These are phyloP conservation scores for Euphrasia arctica DNA, from an alignment of 305 asterid genomes.

Conservation along the genomic window DNA sequence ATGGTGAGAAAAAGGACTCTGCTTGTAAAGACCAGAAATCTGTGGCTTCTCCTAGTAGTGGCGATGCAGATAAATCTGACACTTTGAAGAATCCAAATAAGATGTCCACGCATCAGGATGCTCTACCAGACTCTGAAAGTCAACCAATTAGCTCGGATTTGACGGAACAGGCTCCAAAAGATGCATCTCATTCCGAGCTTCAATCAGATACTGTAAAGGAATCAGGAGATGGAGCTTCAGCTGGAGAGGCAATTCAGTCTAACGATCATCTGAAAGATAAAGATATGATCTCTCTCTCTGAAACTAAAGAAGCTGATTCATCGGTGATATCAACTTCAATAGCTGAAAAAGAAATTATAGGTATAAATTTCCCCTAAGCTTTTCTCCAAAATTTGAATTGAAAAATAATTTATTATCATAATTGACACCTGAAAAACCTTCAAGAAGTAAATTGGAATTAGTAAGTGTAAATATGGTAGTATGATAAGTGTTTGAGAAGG, in stretches of 20 bases:
- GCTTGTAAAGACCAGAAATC: constrained; percentile 39
- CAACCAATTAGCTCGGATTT: constrained; percentile 41
- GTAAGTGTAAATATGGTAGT: background rate
- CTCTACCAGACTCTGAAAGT: constrained; percentile 30
- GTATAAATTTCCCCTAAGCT: constrained; percentile 31
- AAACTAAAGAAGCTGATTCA: constrained; percentile 44
- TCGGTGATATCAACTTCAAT: constrained; percentile 35
- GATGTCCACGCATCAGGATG: constrained; percentile 31
- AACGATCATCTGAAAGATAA: constrained; percentile 54
- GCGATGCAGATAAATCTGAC: constrained; percentile 37
- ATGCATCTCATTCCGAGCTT: constrained; percentile 45
- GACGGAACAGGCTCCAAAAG: constrained; percentile 38
- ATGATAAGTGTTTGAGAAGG: constrained; percentile 7
- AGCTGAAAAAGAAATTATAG: constrained; percentile 43
- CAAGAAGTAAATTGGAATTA: constrained; percentile 17
- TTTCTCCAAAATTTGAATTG: constrained; percentile 22
- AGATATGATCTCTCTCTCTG: constrained; percentile 40
- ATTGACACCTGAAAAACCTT: constrained; percentile 8
- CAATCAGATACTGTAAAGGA: constrained; percentile 53
- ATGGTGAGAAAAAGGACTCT: constrained; percentile 34
- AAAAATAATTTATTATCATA: constrained; percentile 10
- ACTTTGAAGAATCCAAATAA: constrained; percentile 39
- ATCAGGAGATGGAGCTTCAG: constrained; percentile 45
- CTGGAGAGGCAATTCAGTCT: constrained; percentile 36
- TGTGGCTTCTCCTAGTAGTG: constrained; percentile 34